Percentiles rank a stretch among this genome's conserved stretches.
Evolutionary conservation across 768 basidiomycete species (phyloP).

Genomic region (Russula virescens): DNA sequence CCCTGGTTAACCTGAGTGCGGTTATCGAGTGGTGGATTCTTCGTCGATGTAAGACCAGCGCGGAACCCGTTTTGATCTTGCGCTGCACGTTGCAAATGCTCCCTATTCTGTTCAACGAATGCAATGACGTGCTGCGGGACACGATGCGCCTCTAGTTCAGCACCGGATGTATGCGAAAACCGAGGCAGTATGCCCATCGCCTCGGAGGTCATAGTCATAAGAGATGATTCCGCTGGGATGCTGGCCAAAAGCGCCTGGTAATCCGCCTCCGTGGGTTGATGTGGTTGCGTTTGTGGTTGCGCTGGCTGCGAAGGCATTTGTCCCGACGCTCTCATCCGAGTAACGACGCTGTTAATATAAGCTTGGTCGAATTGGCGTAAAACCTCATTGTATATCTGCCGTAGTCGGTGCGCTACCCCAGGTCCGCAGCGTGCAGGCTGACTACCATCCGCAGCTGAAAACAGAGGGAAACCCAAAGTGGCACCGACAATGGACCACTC

Average conservation of each 20-base stretch:
- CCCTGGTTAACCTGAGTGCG: slow-evolving; percentile 11
- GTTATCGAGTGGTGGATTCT: slow-evolving; percentile 7
- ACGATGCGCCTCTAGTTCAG: slow-evolving; percentile 16
- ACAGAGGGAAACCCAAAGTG: slow-evolving; percentile 7
- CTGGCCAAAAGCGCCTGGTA: slow-evolving; percentile 13
- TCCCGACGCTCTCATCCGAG: background rate
- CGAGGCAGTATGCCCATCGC: slow-evolving; percentile 19
- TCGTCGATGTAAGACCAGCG: slow-evolving; percentile 10
- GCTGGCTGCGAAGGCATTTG: background rate
- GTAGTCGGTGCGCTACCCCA: slow-evolving; percentile 2
- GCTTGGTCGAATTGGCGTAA: slow-evolving; percentile 15
- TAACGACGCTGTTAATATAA: background rate
- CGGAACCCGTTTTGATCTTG: slow-evolving; percentile 22
- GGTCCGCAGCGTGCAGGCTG: slow-evolving; percentile 9
- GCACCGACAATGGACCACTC: slow-evolving; percentile 16
- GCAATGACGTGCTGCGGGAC: slow-evolving; percentile 9
- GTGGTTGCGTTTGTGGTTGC: slow-evolving; percentile 5
- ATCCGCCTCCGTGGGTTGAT: slow-evolving; percentile 17
- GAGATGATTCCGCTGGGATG: background rate
- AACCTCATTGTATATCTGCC: slow-evolving; percentile 1
- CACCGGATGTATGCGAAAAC: slow-evolving; percentile 18
- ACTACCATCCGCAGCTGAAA: background rate
- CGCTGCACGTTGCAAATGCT: slow-evolving; percentile 10
- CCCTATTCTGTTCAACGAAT: slow-evolving; percentile 18
- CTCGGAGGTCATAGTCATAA: background rate